Evolutionary conservation across 495 filamentous ascomycete species (phyloP).

Genomic region (Margaritispora aquatica): DNA sequence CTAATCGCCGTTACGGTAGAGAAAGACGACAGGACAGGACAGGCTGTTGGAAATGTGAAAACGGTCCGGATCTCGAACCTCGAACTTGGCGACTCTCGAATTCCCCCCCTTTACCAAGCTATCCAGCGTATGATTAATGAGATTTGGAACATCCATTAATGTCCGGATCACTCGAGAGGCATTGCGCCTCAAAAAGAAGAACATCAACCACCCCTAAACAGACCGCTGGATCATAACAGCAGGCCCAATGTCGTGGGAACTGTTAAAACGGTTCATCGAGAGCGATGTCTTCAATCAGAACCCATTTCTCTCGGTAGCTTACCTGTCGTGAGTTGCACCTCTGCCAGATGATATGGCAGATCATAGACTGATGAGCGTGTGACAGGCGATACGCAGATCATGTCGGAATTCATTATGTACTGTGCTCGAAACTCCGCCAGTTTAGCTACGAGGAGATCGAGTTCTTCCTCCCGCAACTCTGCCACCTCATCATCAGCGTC

Average conservation of each 20-base stretch:
- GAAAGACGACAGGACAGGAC: neutral
- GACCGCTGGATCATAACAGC: neutral
- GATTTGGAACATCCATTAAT: slow-evolving; percentile 12
- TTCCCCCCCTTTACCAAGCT: neutral
- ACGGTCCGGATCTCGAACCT: neutral
- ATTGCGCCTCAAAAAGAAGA: slow-evolving; percentile 14
- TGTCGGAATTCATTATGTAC: slow-evolving; percentile 73
- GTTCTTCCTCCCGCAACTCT: slow-evolving; percentile 77
- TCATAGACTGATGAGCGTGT: neutral
- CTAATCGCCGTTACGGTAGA: neutral
- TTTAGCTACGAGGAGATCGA: slow-evolving; percentile 79
- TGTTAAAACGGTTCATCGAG: slow-evolving; percentile 72
- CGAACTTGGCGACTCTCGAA: slow-evolving; percentile 1
- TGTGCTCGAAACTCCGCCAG: slow-evolving; percentile 73
- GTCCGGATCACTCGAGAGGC: slow-evolving; percentile 23
- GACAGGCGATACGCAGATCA: slow-evolving; percentile 71
- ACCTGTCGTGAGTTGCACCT: slow-evolving; percentile 57
- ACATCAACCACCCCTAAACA: neutral
- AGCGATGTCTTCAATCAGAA: slow-evolving; percentile 79
- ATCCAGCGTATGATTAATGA: neutral
- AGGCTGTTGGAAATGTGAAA: neutral
- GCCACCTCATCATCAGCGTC: slow-evolving; percentile 70
- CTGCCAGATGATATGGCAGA: neutral
- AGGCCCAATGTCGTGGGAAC: slow-evolving; percentile 44
- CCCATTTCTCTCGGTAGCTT: slow-evolving; percentile 71